Base-by-base conservation (phyloP, 2,329 filamentous ascomycete species). In the Hypoxylon sp. region DNA sequence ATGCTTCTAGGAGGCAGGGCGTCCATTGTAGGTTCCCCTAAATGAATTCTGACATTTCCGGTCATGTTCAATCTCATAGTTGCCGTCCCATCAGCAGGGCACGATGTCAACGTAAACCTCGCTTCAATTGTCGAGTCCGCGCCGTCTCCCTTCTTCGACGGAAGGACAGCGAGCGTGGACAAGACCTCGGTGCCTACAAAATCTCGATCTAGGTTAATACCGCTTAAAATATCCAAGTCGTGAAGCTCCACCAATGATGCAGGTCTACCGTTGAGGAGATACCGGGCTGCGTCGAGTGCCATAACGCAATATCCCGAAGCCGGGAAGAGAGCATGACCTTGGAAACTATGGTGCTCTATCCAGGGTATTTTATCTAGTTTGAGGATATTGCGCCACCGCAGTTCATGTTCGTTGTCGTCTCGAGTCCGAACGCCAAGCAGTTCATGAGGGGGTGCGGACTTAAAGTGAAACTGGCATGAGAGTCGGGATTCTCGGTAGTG, bases 221-320 rank as follows among this genome's bases (percentile, higher is more conserved):
- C 77, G 44, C 71, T 75, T 14, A 72, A 14, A 8, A 78, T 78
- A 22, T 74, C 65, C n/a, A 78, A 6, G 42, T 78, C 68, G 10
- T 65, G 48, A 6, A 78, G 64, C 53, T 78, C 76, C 11, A 78
- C 60, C 1, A 77, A 11, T 1, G 75, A 73, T 9, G 76, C 76
- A 2, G 70, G 47, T 17, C 59, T 69, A 1, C 63, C 73, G 5
- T 63, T 51, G 1, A 78, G 65, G 14, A 79, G 69, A 0, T 66
- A 71, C 2, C 71, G 76, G 1, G 81, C 80, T 2, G 83, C 83
- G 51, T 85, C 84, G 6, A 84, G 69, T 1, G 82, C 83, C 81
- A 85, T 85, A 50, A 81, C 65, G 37, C 82, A 80, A 70, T 85
- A 86, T 0, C 80, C 84, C 1, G 84, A 84, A 2, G 81, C 83